These are phyloP conservation scores for Chlorella ohadii DNA, from an alignment of 139 green algal genomes.

Conservation along the genomic window DNA sequence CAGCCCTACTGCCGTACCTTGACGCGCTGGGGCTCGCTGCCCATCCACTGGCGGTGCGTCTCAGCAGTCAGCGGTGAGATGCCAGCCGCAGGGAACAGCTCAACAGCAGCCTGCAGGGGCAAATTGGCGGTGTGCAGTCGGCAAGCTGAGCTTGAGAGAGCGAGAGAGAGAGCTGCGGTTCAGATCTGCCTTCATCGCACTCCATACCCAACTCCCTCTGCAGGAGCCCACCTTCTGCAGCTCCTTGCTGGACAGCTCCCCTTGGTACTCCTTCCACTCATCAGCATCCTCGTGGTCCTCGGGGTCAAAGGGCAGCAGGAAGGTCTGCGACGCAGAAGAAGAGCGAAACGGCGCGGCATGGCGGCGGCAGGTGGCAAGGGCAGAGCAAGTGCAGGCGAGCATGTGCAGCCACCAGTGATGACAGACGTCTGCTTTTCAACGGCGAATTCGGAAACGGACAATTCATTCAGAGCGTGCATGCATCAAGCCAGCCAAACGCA, in stretches of 20 bases:
- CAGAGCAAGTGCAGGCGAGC: too few relatives aligned
- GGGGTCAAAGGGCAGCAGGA: conserved; percentile 48
- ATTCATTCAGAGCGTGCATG: too few relatives aligned
- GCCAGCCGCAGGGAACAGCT: neutral
- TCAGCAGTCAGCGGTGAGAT: neutral
- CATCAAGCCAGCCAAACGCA: too few relatives aligned
- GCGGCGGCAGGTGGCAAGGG: neutral
- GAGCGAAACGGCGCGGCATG: neutral
- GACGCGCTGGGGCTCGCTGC: neutral
- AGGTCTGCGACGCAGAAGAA: conserved; percentile 27
- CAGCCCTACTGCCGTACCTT: neutral
- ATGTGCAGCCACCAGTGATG: too few relatives aligned
- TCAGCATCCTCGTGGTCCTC: conserved; percentile 53
- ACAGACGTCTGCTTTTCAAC: too few relatives aligned
- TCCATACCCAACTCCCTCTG: too few relatives aligned
- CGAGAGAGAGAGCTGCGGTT: too few relatives aligned
- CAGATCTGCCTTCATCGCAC: too few relatives aligned
- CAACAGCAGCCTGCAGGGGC: neutral
- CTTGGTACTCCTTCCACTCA: conserved; percentile 33
- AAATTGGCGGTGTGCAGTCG: too few relatives aligned
- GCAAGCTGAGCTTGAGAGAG: too few relatives aligned
- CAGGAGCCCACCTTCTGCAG: conserved; percentile 31
- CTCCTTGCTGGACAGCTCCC: conserved; percentile 11
- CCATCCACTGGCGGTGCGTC: neutral
- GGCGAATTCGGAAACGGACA: too few relatives aligned